A percentile compares a stretch with the other conserved stretches of the same genome.
Evolutionary conservation across 179 eudicot genomes (phyloP).

Genomic region (Dionaea muscipula): DNA sequence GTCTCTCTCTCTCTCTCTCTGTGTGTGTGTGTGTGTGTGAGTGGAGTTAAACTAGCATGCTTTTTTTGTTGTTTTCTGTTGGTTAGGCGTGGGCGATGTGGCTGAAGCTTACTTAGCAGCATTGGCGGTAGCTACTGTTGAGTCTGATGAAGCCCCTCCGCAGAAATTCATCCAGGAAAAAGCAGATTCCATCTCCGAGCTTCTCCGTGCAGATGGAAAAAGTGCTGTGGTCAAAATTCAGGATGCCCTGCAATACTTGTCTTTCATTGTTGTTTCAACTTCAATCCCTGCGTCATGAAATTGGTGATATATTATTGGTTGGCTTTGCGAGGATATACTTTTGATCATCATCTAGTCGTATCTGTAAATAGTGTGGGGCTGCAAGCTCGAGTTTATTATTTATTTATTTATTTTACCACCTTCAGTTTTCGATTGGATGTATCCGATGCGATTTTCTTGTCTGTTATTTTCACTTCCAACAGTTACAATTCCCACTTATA

Average conservation of each 20-base stretch:
- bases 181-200: constrained; percentile 39
- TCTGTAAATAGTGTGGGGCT: constrained; percentile 19
- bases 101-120: constrained; percentile 77
- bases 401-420: no score
- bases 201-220: constrained; percentile 44
- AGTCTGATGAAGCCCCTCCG: constrained; percentile 30
- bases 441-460: no score
- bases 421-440: no score
- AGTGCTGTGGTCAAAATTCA: constrained; percentile 64
- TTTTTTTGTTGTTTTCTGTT: not conserved
- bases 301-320: not conserved
- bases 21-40: no score
- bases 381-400: no score
- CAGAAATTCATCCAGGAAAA: constrained; percentile 64
- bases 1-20: no score
- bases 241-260: constrained; percentile 61
- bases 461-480: no score
- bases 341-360: constrained; percentile 1
- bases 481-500: no score
- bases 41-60: not conserved
- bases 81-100: constrained; percentile 78
- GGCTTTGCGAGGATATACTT: not conserved
- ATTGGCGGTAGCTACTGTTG: constrained; percentile 42
- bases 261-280: constrained; percentile 53
- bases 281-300: constrained; percentile 58